Conservation (phyloP, 495 filamentous ascomycete species). For the Daldinia decipiens region DNA sequence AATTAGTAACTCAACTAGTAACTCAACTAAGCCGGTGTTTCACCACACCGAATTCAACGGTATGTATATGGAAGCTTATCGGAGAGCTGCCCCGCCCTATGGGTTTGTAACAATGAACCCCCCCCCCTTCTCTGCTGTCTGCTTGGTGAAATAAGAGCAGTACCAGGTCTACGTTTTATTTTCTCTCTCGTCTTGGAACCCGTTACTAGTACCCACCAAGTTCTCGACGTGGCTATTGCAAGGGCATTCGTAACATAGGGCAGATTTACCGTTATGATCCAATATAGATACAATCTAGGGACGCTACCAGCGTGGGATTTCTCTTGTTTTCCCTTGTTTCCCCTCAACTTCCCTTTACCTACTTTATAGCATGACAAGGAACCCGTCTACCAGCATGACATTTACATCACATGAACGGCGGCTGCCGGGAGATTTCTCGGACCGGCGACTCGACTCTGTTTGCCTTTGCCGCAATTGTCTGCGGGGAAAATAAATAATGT, state of each 20-base stretch:
- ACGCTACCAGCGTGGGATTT: not conserved
- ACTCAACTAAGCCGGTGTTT: not conserved
- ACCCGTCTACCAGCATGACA: not conserved
- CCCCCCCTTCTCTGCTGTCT: not conserved
- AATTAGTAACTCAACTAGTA: not conserved
- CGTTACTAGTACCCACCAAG: not conserved
- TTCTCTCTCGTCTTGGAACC: not conserved
- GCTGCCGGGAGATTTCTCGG: conserved; percentile 11
- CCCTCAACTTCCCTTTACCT: too few relatives aligned
- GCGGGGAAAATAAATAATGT: conserved; percentile 13
- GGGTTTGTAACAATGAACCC: not conserved
- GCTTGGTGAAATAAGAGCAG: not conserved
- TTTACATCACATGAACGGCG: conserved; percentile 2
- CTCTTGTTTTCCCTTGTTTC: not conserved
- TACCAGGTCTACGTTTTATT: not conserved
- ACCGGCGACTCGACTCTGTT: conserved; percentile 7
- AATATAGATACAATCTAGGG: not conserved
- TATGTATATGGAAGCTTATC: not conserved
- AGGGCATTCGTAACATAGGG: not conserved
- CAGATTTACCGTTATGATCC: not conserved
- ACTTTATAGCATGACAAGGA: not conserved
- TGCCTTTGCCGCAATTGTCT: conserved; percentile 10
- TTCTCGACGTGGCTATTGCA: not conserved
- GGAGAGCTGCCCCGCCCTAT: not conserved
- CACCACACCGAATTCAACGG: not conserved